Conservation (phyloP, 768 basidiomycete genomes). For the Suillus brevipes region DNA sequence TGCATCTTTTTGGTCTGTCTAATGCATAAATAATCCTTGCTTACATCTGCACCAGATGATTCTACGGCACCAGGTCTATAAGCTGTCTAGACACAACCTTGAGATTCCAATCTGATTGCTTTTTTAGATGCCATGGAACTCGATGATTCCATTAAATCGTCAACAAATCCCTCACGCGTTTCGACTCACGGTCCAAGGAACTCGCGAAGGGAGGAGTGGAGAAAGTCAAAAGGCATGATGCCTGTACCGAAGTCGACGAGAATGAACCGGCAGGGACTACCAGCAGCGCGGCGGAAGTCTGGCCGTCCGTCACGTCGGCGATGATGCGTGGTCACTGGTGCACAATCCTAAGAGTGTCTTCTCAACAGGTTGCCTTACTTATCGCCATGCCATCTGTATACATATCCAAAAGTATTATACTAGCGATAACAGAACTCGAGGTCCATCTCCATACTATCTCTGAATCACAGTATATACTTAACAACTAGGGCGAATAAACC, state of each 20-base stretch:
- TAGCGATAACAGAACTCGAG: not conserved
- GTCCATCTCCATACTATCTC: not conserved
- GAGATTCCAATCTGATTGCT: not conserved
- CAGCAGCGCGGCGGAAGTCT: slow-evolving; percentile 62
- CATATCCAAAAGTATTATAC: not conserved
- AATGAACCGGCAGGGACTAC: slow-evolving; percentile 67
- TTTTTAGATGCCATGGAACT: slow-evolving; percentile 53
- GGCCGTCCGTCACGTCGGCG: slow-evolving; percentile 73
- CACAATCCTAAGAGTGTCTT: not conserved
- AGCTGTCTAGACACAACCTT: slow-evolving; percentile 17
- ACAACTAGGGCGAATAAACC: not conserved
- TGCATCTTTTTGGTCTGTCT: not conserved
- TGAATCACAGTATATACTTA: not conserved
- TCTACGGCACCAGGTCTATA: slow-evolving; percentile 15
- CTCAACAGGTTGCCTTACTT: not conserved
- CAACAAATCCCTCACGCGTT: slow-evolving; percentile 40
- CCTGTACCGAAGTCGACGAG: slow-evolving; percentile 49
- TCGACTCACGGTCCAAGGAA: slow-evolving; percentile 83
- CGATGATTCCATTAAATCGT: slow-evolving; percentile 37
- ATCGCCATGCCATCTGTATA: not conserved
- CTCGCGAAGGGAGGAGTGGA: slow-evolving; percentile 81
- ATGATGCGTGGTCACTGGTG: slow-evolving; percentile 34
- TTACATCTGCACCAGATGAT: slow-evolving; percentile 18
- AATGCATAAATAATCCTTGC: not conserved
- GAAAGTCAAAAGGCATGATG: slow-evolving; percentile 72